Base-by-base conservation (phyloP, 805 yeast genomes). In the Myxozyma kluyveri region DNA sequence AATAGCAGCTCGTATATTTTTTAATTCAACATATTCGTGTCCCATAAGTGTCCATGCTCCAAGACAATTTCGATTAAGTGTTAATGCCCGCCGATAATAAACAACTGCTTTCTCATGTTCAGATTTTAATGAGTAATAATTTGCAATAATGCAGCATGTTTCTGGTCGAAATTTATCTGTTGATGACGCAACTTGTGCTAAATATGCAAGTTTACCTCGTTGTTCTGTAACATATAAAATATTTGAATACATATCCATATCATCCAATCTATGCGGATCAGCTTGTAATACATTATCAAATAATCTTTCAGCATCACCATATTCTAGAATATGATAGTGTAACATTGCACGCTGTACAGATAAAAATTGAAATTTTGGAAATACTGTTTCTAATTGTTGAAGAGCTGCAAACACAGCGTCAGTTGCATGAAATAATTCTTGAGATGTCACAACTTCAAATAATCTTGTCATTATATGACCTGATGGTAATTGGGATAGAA, bases 11-110 rank as follows among this genome's bases (percentile, higher is more conserved):
- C 93, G 96, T 0, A 96, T 85, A 69, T 93, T 93, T 65, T 91
- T 90, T 62, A 93, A 75, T 67, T 93, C 99, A 14, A 93, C 95
- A 71, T 88, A 93, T 70, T 93, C 99, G 69, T 93, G 99, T 9
- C 99, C 99, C 96, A 93, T 89, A 52, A 93, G 74, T 0, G 98
- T 93, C 98, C 98, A 93, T 0, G 98, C 97, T 57, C 88, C 81
- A 18, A 89, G 72, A 61, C 95, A 88, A 60, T 81, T 81, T 55
- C 85, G 80, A 65, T 89, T 86, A 54, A 93, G 73, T 0, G 87
- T 80, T 35, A 93, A 72, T 0, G 99, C 99, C 49, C 98, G 76
- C 61, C 88, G 84, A 65, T 90, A 93, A 69, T 88, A 89, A 81
- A 85, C 81, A 54, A 93, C 88, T 0, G 99, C 95, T 69, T 86